phyloP scores from a whole-genome alignment of 2,329 filamentous ascomycete species.

The Pseudodiploospora longispora region DNA sequence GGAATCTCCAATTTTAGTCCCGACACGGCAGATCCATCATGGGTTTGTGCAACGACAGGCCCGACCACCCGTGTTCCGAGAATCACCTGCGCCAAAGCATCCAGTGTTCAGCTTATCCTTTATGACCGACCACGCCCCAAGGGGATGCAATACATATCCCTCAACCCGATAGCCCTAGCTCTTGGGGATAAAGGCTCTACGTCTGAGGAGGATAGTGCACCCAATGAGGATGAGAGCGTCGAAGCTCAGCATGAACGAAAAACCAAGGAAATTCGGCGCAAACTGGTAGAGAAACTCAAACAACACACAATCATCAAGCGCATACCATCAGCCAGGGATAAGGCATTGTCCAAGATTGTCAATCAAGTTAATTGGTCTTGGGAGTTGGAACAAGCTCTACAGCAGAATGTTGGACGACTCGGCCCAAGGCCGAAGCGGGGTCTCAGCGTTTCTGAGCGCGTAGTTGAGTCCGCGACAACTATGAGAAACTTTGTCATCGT shows the following conservation, averaged over 20 bases:
- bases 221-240: slow-evolving; percentile 48
- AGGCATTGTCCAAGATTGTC: slow-evolving; percentile 70
- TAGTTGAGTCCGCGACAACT: slow-evolving; percentile 87
- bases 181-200: slow-evolving; percentile 61
- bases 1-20: slow-evolving; percentile 65
- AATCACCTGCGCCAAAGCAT: slow-evolving; percentile 62
- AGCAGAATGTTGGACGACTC: slow-evolving; percentile 82
- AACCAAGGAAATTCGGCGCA: slow-evolving; percentile 51
- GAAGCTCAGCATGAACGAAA: slow-evolving; percentile 58
- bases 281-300: slow-evolving; percentile 77
- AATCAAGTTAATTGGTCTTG: slow-evolving; percentile 95
- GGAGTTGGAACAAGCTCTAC: slow-evolving; percentile 77
- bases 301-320: slow-evolving; percentile 78
- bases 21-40: slow-evolving; percentile 52
- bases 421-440: slow-evolving; percentile 73
- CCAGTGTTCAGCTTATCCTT: slow-evolving; percentile 78
- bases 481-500: slow-evolving; percentile 68
- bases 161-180: slow-evolving; percentile 80
- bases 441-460: slow-evolving; percentile 86
- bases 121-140: slow-evolving; percentile 80
- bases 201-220: slow-evolving; percentile 17
- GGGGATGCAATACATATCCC: slow-evolving; percentile 93
- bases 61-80: slow-evolving; percentile 51
- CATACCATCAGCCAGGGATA: slow-evolving; percentile 71
- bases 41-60: slow-evolving; percentile 55